Evolutionary conservation across 306 rosid species (phyloP).

Genomic region (Acacia confusa): DNA sequence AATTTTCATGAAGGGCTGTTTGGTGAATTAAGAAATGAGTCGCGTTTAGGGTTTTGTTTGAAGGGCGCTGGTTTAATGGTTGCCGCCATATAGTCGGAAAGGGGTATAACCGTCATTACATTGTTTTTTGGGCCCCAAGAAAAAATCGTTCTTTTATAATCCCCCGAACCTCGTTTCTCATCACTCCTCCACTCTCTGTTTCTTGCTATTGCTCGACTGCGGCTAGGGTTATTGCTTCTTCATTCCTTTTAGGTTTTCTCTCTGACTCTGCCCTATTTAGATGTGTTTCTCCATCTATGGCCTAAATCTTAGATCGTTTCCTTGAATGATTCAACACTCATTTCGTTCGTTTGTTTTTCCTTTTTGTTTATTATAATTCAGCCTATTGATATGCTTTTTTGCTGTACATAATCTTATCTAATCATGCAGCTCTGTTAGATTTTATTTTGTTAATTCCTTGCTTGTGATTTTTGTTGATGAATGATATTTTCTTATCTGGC

Average conservation of each 20-base stretch:
- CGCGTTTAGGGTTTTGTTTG: neutral
- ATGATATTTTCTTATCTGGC: neutral
- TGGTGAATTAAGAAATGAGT: neutral
- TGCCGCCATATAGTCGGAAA: neutral
- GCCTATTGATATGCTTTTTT: neutral
- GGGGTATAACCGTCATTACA: constrained; percentile 3
- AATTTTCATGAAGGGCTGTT: neutral
- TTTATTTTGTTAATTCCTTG: neutral
- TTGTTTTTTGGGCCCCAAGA: neutral
- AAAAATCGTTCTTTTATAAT: neutral
- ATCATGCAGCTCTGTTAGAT: neutral
- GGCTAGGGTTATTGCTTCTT: constrained; percentile 28
- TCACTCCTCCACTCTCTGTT: neutral
- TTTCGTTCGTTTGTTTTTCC: neutral
- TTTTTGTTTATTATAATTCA: neutral
- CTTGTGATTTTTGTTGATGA: neutral
- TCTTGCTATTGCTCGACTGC: neutral
- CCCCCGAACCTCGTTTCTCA: neutral
- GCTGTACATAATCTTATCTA: neutral
- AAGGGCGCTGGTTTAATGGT: neutral
- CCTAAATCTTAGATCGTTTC: neutral
- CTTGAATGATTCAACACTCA: neutral
- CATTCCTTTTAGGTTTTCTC: neutral
- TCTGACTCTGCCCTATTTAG: neutral
- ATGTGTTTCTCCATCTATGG: neutral